Percentiles rank a stretch among this genome's conserved stretches.
phyloP scores from a whole-genome alignment of 1,284 basidiomycete genomes.

The Entoloma clypeatum region DNA sequence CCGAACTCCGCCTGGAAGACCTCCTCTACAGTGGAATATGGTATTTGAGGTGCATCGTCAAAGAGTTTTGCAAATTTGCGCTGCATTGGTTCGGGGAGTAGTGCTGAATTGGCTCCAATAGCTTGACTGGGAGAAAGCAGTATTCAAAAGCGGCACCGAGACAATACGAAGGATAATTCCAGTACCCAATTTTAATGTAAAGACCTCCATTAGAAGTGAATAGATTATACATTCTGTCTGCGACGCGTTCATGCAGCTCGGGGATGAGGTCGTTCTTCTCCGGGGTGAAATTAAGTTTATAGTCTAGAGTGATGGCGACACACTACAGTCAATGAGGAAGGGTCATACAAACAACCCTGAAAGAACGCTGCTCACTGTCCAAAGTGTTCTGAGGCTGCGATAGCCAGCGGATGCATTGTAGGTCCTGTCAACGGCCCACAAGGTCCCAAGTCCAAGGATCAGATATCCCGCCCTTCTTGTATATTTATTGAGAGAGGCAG shows the following conservation, averaged over 20 bases:
- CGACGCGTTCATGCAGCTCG: slow-evolving; percentile 77
- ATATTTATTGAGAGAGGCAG: slow-evolving; percentile 12
- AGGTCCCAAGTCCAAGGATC: slow-evolving; percentile 36
- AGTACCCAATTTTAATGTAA: slow-evolving; percentile 84
- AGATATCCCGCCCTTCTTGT: slow-evolving; percentile 34
- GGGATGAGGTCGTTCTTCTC: slow-evolving; percentile 68
- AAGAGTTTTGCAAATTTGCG: slow-evolving; percentile 79
- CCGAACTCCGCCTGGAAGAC: slow-evolving; percentile 76
- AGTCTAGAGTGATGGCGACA: slow-evolving; percentile 65
- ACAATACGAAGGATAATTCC: slow-evolving; percentile 15
- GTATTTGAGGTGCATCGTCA: slow-evolving; percentile 82
- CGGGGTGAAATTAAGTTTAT: slow-evolving; percentile 81
- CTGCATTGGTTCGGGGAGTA: slow-evolving; percentile 80
- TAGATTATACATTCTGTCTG: slow-evolving; percentile 69
- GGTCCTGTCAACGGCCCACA: slow-evolving; percentile 52
- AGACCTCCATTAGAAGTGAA: slow-evolving; percentile 80
- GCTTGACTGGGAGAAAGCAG: slow-evolving; percentile 51
- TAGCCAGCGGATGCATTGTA: slow-evolving; percentile 66
- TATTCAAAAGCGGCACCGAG: background rate
- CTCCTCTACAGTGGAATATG: slow-evolving; percentile 62
- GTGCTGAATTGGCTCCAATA: slow-evolving; percentile 78
- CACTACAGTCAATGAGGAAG: slow-evolving; percentile 40
- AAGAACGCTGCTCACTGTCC: slow-evolving; percentile 44
- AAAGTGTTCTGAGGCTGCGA: slow-evolving; percentile 64
- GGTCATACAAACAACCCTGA: background rate